phyloP scores from a whole-genome alignment of 805 yeast genomes.

The Candida maltosa region DNA sequence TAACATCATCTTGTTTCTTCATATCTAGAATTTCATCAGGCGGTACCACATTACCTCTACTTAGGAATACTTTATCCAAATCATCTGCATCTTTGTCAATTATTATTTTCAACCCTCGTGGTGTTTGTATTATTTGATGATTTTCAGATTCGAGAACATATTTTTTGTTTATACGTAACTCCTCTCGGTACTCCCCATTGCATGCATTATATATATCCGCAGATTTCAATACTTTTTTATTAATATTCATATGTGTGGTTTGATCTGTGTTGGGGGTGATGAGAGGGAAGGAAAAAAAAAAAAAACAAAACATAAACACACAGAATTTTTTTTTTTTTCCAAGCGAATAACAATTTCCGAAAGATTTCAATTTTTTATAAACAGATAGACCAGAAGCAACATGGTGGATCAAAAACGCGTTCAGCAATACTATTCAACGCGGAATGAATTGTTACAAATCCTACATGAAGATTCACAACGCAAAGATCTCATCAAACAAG shows the following conservation, averaged over 20 bases:
- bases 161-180: constrained; percentile 5
- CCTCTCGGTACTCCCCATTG: constrained; percentile 16
- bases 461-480: constrained; percentile 9
- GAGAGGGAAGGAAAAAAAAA: constrained; percentile 3
- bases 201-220: constrained; percentile 26
- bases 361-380: not conserved
- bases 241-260: constrained; percentile 8
- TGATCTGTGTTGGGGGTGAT: not conserved
- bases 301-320: not conserved
- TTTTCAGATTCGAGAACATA: constrained; percentile 3
- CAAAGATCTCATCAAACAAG: constrained; percentile 12
- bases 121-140: constrained; percentile 12
- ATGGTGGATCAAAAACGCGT: constrained; percentile 5
- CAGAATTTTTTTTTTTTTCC: no score
- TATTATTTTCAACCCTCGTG: constrained; percentile 15
- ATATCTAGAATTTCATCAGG: constrained; percentile 39
- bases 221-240: constrained; percentile 2
- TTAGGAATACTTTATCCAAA: constrained; percentile 20
- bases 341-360: no score
- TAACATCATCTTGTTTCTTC: constrained; percentile 21
- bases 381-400: no score
- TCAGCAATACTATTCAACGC: constrained; percentile 9
- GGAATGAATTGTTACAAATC: constrained; percentile 9
- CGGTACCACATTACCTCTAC: constrained; percentile 25
- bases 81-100: constrained; percentile 29